Percentiles rank a stretch among this genome's conserved stretches.
Evolutionary conservation across 1,284 basidiomycete species (phyloP).

Genomic region (Marasmius fiardii): DNA sequence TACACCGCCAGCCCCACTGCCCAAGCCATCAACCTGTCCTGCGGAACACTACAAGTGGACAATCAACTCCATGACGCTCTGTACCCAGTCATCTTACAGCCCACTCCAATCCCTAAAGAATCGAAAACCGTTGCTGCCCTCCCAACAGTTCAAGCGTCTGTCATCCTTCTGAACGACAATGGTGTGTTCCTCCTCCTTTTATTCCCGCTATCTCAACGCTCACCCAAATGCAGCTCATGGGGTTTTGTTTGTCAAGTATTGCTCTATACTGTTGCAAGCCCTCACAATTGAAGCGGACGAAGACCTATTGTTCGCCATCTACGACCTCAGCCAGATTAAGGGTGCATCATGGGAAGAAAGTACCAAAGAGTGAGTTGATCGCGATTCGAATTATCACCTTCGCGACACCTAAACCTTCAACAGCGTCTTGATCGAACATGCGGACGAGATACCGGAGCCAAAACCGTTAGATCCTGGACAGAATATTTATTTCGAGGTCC

Average conservation of each 20-base stretch:
- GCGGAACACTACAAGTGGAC: constrained; percentile 91
- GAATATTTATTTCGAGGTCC: constrained; percentile 93
- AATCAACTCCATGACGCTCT: constrained; percentile 97
- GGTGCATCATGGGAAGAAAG: constrained; percentile 87
- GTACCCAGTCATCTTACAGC: constrained; percentile 95
- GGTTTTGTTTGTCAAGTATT: constrained; percentile 96
- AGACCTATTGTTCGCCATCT: constrained; percentile 91
- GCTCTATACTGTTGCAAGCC: constrained; percentile 91
- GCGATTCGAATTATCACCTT: neutral
- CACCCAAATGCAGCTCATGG: constrained; percentile 70
- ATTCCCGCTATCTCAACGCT: constrained; percentile 1
- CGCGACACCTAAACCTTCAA: neutral
- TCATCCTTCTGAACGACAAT: constrained; percentile 92
- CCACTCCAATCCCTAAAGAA: constrained; percentile 87
- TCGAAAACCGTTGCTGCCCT: constrained; percentile 78
- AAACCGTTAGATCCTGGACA: constrained; percentile 58
- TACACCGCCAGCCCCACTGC: constrained; percentile 84
- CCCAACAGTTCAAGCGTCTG: constrained; percentile 87
- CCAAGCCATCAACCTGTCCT: constrained; percentile 81
- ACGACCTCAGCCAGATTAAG: constrained; percentile 90
- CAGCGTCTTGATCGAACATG: constrained; percentile 78
- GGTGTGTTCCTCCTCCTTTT: constrained; percentile 42
- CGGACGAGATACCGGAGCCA: constrained; percentile 81
- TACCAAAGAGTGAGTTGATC: constrained; percentile 62
- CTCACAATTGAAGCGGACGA: constrained; percentile 96